A percentile compares a stretch with the other conserved stretches of the same genome.
Evolutionary conservation across 2,329 filamentous ascomycete species (phyloP).

Genomic region (Periglandula ipomoeae): DNA sequence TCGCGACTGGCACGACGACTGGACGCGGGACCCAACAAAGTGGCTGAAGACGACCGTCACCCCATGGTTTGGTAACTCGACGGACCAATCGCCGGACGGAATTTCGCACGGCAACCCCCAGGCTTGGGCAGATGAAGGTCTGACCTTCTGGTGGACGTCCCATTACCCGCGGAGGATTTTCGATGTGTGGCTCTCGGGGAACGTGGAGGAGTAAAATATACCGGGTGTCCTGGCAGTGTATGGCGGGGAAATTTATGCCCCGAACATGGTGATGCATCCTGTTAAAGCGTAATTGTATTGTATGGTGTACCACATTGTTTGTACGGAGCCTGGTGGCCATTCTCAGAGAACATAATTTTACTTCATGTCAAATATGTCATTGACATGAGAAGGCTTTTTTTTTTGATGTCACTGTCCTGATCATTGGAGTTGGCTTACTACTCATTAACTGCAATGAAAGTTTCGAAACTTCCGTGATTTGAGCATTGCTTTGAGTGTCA

Average conservation of each 20-base stretch:
- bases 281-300: constrained; percentile 18
- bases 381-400: too few relatives aligned
- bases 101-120: constrained; percentile 16
- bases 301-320: too few relatives aligned
- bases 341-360: too few relatives aligned
- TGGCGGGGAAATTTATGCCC: constrained; percentile 22
- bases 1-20: constrained; percentile 11
- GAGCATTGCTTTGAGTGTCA: too few relatives aligned
- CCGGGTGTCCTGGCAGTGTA: constrained; percentile 20
- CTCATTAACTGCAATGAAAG: too few relatives aligned
- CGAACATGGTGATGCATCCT: constrained; percentile 28
- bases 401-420: too few relatives aligned
- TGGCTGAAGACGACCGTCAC: constrained; percentile 1
- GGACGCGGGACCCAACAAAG: constrained; percentile 1
- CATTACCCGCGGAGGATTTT: constrained; percentile 22
- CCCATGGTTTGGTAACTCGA: constrained; percentile 21
- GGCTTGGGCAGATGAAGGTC: constrained; percentile 15
- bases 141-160: constrained; percentile 26
- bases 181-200: constrained; percentile 21
- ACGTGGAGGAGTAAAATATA: constrained; percentile 12
- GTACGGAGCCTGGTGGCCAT: too few relatives aligned
- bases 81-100: constrained; percentile 16
- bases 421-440: too few relatives aligned
- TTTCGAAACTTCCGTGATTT: too few relatives aligned
- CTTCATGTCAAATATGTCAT: too few relatives aligned